Base-by-base conservation (phyloP, 495 filamentous ascomycete species). In the Aspergillus baeticus region DNA sequence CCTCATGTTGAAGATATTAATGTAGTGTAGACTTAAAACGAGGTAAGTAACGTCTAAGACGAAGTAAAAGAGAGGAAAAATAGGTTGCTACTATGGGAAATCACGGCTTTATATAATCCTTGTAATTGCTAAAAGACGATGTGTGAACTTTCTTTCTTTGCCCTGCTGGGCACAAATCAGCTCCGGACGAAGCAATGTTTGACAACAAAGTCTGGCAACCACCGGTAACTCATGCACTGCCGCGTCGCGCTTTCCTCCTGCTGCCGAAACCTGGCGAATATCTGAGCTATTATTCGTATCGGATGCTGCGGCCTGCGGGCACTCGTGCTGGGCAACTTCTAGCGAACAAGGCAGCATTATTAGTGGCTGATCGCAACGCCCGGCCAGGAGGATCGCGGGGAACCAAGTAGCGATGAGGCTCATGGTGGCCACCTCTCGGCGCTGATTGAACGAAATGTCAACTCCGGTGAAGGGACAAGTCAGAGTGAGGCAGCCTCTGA, bases 1-100 rank as follows among this genome's bases (percentile, higher is more conserved):
- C 54, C 44, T 57, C 54, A 57, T 57, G 23, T 57, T 57, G 54
- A 29, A 3, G 26, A 21, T 43, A 20, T 20, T 6, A 23, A 22
- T 41, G 37, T 34, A n/a, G 10, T 18, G 4, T 29, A n/a, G n/a
- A n/a, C n/a, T n/a, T n/a, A n/a, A n/a, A n/a, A n/a, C n/a, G n/a
- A n/a, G n/a, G n/a, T n/a, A 29, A 29, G 26, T 29, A 29, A 8
- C 8, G 3, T 29, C 8, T 4, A 29, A 4, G 8, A 29, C 26
- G 26, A 29, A 29, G 26, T 29, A 29, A 29, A 29, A 8, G 8
- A 29, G 8, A 29, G 26, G 26, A 8, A 29, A 29, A 29, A 3
- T 29, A 29, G 26, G 26, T 29, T 4, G 26, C 26, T 29, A 29
- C 26, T 29, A 3, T 29, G 26, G 26, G 26, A 29, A 29, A 29